Conservation (phyloP, 768 basidiomycete species). For the Kwoniella europaea region DNA sequence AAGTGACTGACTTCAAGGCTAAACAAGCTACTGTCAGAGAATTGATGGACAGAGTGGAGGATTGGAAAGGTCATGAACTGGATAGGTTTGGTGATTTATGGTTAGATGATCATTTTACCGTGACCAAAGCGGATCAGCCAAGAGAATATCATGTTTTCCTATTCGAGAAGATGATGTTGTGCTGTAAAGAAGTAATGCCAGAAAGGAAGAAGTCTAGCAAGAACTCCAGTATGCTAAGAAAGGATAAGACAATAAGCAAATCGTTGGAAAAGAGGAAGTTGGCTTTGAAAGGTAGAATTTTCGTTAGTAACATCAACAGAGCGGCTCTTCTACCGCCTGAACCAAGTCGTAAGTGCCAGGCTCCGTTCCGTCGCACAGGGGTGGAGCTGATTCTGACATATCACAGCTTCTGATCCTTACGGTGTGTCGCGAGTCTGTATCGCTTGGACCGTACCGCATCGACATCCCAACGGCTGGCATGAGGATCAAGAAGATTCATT, state of each 20-base stretch:
- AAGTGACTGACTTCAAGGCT: constrained; percentile 87
- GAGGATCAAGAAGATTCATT: constrained; percentile 73
- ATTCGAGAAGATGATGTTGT: constrained; percentile 97
- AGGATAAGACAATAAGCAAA: constrained; percentile 64
- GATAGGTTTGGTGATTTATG: constrained; percentile 92
- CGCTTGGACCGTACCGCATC: constrained; percentile 33
- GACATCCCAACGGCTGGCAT: constrained; percentile 25
- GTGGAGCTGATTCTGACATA: background rate
- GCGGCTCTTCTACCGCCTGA: constrained; percentile 68
- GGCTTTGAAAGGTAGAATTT: constrained; percentile 92
- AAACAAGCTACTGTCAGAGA: constrained; percentile 88
- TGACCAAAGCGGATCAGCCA: constrained; percentile 94
- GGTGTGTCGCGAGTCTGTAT: constrained; percentile 22
- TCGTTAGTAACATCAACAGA: constrained; percentile 91
- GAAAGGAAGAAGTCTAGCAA: constrained; percentile 70
- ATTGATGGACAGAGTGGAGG: constrained; percentile 83
- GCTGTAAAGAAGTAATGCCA: constrained; percentile 87
- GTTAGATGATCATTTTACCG: constrained; percentile 92
- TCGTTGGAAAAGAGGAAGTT: constrained; percentile 77
- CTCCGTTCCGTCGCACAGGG: background rate
- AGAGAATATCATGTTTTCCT: constrained; percentile 98
- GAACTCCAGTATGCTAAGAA: constrained; percentile 87
- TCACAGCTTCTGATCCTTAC: constrained; percentile 25
- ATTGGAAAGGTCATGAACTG: constrained; percentile 98
- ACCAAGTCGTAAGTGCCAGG: constrained; percentile 64